Conservation (phyloP, 2,329 filamentous ascomycete genomes). For the Diaporthe citriasiana region DNA sequence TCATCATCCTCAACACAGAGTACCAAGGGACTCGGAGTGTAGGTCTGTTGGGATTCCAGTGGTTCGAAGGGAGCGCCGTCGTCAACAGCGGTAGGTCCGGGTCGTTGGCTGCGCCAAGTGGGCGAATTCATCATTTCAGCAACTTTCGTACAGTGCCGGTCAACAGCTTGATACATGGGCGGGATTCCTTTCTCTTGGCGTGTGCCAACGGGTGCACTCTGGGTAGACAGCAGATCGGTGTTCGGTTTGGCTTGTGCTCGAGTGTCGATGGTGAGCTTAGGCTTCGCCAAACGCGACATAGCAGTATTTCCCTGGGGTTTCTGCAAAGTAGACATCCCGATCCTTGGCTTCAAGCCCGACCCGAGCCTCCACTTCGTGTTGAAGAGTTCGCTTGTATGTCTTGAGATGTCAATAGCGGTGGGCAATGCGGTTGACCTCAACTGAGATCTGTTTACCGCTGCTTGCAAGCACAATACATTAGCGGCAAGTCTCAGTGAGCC, state of each 20-base stretch:
- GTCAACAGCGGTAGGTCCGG: neutral
- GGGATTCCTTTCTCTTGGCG: conserved; percentile 34
- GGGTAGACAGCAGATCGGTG: neutral
- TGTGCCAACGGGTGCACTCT: conserved; percentile 39
- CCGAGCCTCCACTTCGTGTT: too few species aligned
- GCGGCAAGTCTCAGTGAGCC: neutral
- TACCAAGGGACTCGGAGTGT: neutral
- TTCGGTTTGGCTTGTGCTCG: neutral
- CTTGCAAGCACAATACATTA: neutral
- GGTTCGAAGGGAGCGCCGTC: neutral
- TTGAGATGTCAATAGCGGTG: neutral
- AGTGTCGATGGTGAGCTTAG: conserved; percentile 38
- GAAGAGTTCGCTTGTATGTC: neutral
- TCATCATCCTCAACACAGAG: neutral
- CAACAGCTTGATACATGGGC: conserved; percentile 33
- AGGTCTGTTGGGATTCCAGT: neutral
- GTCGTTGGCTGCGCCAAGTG: conserved; percentile 40
- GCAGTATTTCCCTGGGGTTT: neutral
- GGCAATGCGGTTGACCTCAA: neutral
- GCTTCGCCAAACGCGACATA: neutral
- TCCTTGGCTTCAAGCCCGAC: neutral
- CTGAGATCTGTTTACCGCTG: neutral
- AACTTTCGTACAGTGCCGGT: conserved; percentile 37
- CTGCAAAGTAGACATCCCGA: conserved; percentile 14
- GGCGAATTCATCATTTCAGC: conserved; percentile 40